A percentile compares a stretch with the other conserved stretches of the same genome.
Conservation (phyloP, 352 stramenopile genomes). For the Phytophthora podocarpi region DNA sequence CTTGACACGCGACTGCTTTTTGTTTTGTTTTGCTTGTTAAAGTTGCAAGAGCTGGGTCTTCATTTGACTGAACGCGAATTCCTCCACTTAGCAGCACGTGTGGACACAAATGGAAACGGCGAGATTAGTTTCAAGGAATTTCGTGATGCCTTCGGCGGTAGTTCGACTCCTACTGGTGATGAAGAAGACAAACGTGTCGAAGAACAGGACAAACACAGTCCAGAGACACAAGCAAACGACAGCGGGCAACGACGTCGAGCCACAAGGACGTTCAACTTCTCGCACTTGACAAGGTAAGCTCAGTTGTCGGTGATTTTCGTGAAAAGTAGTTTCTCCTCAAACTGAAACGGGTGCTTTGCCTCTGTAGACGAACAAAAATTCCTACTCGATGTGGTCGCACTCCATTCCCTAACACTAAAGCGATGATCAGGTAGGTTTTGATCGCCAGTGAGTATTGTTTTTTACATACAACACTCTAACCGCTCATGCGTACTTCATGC, state of each 20-base stretch:
- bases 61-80: slow-evolving; percentile 61
- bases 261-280: slow-evolving; percentile 46
- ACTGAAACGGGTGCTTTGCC: background rate
- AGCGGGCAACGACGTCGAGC: slow-evolving; percentile 19
- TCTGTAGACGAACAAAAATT: slow-evolving; percentile 36
- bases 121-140: slow-evolving; percentile 74
- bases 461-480: background rate
- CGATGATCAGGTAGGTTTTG: slow-evolving; percentile 30
- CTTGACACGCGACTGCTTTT: background rate
- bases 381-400: slow-evolving; percentile 50
- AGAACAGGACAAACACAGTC: background rate
- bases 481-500: background rate
- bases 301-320: background rate
- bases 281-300: slow-evolving; percentile 45
- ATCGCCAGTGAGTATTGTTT: no score
- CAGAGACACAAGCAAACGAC: background rate
- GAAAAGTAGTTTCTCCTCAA: background rate
- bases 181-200: slow-evolving; percentile 3
- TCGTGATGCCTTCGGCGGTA: slow-evolving; percentile 38
- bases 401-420: slow-evolving; percentile 42
- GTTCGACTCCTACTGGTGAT: background rate
- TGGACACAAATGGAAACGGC: slow-evolving; percentile 52
- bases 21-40: background rate
- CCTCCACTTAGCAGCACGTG: slow-evolving; percentile 37
- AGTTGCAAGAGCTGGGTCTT: slow-evolving; percentile 57